Conservation (phyloP, 495 filamentous ascomycete genomes). For the Elasticomyces elasticus region DNA sequence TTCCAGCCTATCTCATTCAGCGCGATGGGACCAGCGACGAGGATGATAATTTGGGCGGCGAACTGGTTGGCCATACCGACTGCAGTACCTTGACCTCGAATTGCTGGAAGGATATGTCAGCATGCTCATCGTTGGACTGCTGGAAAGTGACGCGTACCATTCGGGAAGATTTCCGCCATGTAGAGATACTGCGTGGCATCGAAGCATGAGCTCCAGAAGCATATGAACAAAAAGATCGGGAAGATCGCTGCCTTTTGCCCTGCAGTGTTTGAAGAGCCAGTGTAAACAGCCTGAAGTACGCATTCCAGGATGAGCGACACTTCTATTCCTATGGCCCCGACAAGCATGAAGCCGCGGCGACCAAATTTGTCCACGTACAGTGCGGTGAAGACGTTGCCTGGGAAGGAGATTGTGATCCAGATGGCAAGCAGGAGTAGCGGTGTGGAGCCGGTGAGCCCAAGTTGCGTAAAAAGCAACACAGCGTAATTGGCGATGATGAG, state of each 20-base stretch:
- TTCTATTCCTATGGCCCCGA: conserved; percentile 13
- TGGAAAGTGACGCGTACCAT: neutral
- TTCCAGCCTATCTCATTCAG: conserved; percentile 21
- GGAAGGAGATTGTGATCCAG: conserved; percentile 20
- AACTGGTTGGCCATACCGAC: conserved; percentile 18
- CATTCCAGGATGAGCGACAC: conserved; percentile 15
- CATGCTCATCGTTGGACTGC: neutral
- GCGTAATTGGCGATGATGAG: conserved; percentile 24
- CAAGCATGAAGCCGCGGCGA: conserved; percentile 18
- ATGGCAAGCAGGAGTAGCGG: conserved; percentile 21
- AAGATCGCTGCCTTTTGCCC: conserved; percentile 24
- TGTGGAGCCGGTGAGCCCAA: conserved; percentile 20
- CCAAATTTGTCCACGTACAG: conserved; percentile 21
- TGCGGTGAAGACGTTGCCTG: conserved; percentile 22
- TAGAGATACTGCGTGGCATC: conserved; percentile 23
- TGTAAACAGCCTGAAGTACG: conserved; percentile 18
- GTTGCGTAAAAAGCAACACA: conserved; percentile 14
- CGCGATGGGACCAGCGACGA: conserved; percentile 24
- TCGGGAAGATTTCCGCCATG: conserved; percentile 7
- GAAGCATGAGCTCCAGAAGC: conserved; percentile 21
- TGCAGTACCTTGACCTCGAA: conserved; percentile 17
- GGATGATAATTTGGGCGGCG: conserved; percentile 18
- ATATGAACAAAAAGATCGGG: conserved; percentile 22
- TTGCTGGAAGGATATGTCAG: conserved; percentile 10
- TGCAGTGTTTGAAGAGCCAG: conserved; percentile 14